Evolutionary conservation across 345 rosid species (phyloP), one percentile per base, ranked within the genome.

Genomic region (Firmiana major): DNA sequence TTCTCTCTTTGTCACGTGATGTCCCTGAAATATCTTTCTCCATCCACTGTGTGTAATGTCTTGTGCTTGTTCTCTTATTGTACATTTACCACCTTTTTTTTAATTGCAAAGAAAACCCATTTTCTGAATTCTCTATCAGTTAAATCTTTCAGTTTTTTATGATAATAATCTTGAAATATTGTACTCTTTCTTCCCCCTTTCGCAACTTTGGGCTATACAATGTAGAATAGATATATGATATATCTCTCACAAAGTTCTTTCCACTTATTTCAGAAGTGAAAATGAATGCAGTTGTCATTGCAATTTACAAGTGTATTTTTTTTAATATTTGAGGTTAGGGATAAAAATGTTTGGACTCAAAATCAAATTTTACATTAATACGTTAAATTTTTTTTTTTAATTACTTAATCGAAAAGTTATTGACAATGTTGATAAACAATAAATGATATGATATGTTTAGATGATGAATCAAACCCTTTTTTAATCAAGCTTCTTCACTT

Each of bases 1-100:
- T 15, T 26, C 43, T 49, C 34, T 31, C 34, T 31, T 3, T 31
- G 16, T 70, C 74, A 70, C 74, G 74, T 70, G 59, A 70, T 70
- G 15, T 19, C 74, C 59, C 42, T 70, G 43, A 16, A 26, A 3
- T 48, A 3, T 48, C 40, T 16, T 48, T 48, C 36, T 26, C 73
- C 34, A 22, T 57, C 31, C 3, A 10, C 34, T 58, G 31, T 58
- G 63, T 24, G 2, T 9, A 31, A 31, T 31, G 34, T 31, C 3
- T 28, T 58, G 63, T 24, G 7, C 3, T 28, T 26, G 9, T 60
- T 59, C 63, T 26, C 63, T 24, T 3, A 12, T 60, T 4, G 9
- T 21, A 21, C 24, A 7, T 19, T 54, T 53, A 5, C 57, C 21
- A 17, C 22, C 4, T 9, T 24, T 24, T 58, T 22, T 24, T 55